Evolutionary conservation across 140 eudicot genomes (phyloP).

Genomic region (Ambrosia hybrid): DNA sequence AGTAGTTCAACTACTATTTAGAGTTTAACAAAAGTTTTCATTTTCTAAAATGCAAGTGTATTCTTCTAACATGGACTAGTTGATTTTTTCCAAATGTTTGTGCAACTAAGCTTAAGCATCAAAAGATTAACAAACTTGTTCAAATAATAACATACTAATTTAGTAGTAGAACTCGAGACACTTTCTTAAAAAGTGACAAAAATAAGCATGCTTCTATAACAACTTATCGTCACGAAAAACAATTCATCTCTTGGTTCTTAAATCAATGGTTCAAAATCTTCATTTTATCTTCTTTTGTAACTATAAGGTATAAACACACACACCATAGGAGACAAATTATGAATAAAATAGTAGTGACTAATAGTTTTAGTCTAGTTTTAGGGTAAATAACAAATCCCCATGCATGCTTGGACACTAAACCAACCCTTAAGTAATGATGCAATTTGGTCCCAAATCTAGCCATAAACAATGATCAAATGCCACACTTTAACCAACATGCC

Average conservation of each 20-base stretch:
- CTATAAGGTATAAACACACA: not conserved
- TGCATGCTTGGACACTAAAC: conserved; percentile 29
- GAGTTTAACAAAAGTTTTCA: not conserved
- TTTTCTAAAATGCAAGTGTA: no score
- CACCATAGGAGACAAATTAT: conserved; percentile 10
- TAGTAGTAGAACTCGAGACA: not conserved
- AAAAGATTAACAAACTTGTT: not conserved
- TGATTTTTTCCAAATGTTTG: not conserved
- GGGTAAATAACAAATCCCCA: conserved; percentile 20
- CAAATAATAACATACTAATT: no score
- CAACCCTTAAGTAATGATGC: conserved; percentile 30
- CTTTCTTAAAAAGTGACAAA: not conserved
- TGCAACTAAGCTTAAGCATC: not conserved
- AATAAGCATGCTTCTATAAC: not conserved
- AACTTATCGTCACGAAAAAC: not conserved
- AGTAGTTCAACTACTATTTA: no score
- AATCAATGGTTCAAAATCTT: not conserved
- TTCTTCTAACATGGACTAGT: not conserved
- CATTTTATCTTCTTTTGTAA: not conserved
- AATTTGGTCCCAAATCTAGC: conserved; percentile 26
- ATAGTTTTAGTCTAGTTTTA: not conserved
- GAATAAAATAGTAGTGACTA: conserved; percentile 9
- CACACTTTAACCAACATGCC: conserved; percentile 37
- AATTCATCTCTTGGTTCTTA: not conserved
- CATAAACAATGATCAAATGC: conserved; percentile 26